Evolutionary conservation across 768 basidiomycete species (phyloP).

Genomic region (Tylopilus plumbeoviolaceoides): DNA sequence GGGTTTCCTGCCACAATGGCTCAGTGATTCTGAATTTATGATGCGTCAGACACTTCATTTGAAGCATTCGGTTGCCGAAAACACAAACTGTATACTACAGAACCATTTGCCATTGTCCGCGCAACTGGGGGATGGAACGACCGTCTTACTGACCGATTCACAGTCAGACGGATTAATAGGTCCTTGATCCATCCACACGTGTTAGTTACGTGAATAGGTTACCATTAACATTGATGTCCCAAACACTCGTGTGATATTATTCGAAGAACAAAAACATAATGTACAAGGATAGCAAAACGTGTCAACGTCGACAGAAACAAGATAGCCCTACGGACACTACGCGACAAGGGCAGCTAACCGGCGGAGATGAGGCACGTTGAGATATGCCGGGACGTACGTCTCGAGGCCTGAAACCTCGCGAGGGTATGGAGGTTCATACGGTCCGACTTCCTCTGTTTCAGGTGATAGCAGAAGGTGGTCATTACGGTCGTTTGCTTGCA

Average conservation of each 20-base stretch:
- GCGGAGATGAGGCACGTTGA: slow-evolving; percentile 85
- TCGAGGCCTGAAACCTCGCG: slow-evolving; percentile 95
- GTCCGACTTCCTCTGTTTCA: slow-evolving; percentile 95
- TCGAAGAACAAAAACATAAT: slow-evolving; percentile 9
- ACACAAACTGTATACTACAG: slow-evolving; percentile 31
- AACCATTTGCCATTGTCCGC: slow-evolving; percentile 46
- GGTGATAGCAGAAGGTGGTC: slow-evolving; percentile 95
- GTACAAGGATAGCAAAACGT: slow-evolving; percentile 11
- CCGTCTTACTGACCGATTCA: slow-evolving; percentile 15
- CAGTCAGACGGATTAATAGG: background rate
- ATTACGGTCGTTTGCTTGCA: slow-evolving; percentile 93
- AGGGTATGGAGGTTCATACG: slow-evolving; percentile 90
- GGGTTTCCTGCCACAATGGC: background rate
- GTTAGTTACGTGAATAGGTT: background rate
- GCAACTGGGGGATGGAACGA: slow-evolving; percentile 54
- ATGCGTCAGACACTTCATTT: slow-evolving; percentile 43
- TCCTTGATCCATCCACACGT: background rate
- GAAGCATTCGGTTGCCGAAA: slow-evolving; percentile 24
- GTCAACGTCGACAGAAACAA: slow-evolving; percentile 4
- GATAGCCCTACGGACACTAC: slow-evolving; percentile 35
- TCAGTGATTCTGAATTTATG: slow-evolving; percentile 14
- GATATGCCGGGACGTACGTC: slow-evolving; percentile 91
- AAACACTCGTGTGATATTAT: background rate
- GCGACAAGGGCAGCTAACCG: slow-evolving; percentile 84
- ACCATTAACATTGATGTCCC: background rate